These are phyloP conservation scores for Yarrowia osloensis DNA, from an alignment of 805 yeast genomes.

Conservation along the genomic window DNA sequence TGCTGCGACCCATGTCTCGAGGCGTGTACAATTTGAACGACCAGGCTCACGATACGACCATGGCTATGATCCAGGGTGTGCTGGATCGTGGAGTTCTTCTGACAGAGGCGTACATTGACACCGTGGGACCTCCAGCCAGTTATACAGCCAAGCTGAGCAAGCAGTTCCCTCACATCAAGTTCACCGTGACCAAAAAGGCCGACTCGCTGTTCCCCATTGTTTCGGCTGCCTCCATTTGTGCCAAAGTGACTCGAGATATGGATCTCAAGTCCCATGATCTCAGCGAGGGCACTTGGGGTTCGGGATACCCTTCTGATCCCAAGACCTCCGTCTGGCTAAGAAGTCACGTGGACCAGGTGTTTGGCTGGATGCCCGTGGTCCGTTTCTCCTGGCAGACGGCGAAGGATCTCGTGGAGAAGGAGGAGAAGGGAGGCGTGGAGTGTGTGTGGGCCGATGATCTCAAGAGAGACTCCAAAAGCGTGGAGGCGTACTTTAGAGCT, in stretches of 20 bases:
- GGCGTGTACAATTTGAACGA: constrained; percentile 78
- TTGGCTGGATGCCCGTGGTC: constrained; percentile 81
- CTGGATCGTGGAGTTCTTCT: constrained; percentile 63
- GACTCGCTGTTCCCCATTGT: constrained; percentile 91
- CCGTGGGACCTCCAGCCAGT: constrained; percentile 91
- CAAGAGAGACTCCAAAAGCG: constrained; percentile 22
- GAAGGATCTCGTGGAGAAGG: constrained; percentile 62
- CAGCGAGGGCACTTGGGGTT: constrained; percentile 58
- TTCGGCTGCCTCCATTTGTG: constrained; percentile 91
- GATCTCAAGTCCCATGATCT: constrained; percentile 44
- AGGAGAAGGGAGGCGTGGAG: constrained; percentile 55
- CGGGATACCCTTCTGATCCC: constrained; percentile 95
- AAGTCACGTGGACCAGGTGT: constrained; percentile 61
- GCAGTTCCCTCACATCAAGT: constrained; percentile 66
- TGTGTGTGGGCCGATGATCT: constrained; percentile 55
- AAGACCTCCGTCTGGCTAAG: constrained; percentile 78
- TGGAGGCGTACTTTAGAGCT: neutral
- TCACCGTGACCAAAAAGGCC: constrained; percentile 92
- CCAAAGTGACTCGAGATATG: constrained; percentile 91
- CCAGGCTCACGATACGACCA: constrained; percentile 96
- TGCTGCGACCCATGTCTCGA: constrained; percentile 63
- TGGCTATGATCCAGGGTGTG: constrained; percentile 68
- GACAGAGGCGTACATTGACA: constrained; percentile 80
- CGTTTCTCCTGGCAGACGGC: constrained; percentile 96
- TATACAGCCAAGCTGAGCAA: constrained; percentile 74